Base-by-base conservation (phyloP, 1,284 basidiomycete genomes). In the Coniophora puteana region DNA sequence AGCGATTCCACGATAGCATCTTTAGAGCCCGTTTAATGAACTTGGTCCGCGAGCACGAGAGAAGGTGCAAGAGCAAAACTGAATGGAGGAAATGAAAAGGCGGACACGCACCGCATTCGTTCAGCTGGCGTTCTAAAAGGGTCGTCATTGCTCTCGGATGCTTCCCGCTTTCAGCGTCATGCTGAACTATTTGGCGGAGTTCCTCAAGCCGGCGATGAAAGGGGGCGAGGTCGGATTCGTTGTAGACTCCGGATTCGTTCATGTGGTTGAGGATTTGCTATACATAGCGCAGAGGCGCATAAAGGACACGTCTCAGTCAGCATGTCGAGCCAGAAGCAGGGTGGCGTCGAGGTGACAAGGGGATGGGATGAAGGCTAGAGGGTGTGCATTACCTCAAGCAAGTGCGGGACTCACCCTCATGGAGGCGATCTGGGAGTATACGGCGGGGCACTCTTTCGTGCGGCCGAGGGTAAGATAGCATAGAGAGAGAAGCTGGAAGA, bases 381-480 rank as follows among this genome's bases (percentile, higher is more conserved):
- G 13, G n/a, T 22, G 11, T 28, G 24, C 22, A 32, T 20, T 41
- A 36, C 31, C 21, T 28, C 38, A 41, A 39, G 41, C 45, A 47
- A 44, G 30, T 40, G 36, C 38, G 40, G 38, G 46, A 83, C 89
- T 76, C 57, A 94, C 92, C 65, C 88, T 69, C 82, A 96, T 95
- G 47, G 86, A 93, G 24, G 92, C 89, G 48, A 97, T 83, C 60
- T 96, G 93, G 48, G 89, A 92, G 63, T 94, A 97, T 1, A 88
- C 90, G 14, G 93, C 93, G 0, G 93, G 92, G 16, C 85, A 86
- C 66, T 96, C 93, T 49, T 84, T 80, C 37, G 89, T 93, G 71
- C 93, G 93, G 34, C 93, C 93, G 51, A 97, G 91, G 25, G 91
- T 92, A 50, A 94, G 78, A 69, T 91, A 95, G 72, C 92, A 93